phyloP scores from a whole-genome alignment of 2,329 filamentous ascomycete species.

The Aureobasidium sp. region DNA sequence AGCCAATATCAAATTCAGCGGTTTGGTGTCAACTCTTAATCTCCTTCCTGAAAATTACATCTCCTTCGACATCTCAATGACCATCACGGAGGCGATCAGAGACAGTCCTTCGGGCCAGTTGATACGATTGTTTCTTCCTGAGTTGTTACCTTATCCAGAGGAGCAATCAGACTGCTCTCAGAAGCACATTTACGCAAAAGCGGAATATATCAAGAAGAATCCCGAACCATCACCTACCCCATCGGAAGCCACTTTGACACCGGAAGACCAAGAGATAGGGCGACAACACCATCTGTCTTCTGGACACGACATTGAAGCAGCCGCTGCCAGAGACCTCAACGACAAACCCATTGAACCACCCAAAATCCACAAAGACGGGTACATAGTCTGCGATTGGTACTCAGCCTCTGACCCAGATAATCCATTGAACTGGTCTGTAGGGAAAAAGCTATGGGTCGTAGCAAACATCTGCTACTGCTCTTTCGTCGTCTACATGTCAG shows the following conservation, averaged over 20 bases:
- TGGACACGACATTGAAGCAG: neutral
- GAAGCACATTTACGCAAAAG: neutral
- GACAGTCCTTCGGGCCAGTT: neutral
- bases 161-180: neutral
- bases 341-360: neutral
- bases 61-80: neutral
- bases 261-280: neutral
- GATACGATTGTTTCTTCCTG: neutral
- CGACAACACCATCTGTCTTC: too few relatives aligned
- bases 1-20: too few relatives aligned
- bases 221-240: neutral
- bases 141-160: neutral
- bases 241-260: neutral
- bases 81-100: neutral
- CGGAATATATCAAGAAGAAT: neutral
- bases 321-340: neutral
- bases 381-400: constrained; percentile 49
- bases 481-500: constrained; percentile 33
- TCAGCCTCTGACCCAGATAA: constrained; percentile 47
- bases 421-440: constrained; percentile 48
- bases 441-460: constrained; percentile 37
- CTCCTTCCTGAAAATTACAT: too few relatives aligned
- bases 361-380: constrained; percentile 34
- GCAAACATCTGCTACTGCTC: constrained; percentile 33
- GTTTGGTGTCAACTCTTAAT: too few relatives aligned